Base-by-base conservation (phyloP, 225 moss, liverwort and hornwort species). In the Physcomitrellopsis africana region DNA sequence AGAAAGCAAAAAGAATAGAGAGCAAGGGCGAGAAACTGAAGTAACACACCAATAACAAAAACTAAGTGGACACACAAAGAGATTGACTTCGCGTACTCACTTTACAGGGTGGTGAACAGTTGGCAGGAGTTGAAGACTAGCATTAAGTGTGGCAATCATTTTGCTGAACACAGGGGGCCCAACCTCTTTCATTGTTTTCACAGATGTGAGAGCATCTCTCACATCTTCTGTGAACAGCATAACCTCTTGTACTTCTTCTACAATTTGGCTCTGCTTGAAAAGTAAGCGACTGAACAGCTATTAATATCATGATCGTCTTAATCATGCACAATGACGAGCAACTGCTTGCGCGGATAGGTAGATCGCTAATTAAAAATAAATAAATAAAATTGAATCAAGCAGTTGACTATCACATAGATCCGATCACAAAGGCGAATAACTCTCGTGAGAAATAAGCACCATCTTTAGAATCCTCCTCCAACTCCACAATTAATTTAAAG, bases 141-240 rank as follows among this genome's bases (percentile, higher is more conserved):
- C 82, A 78, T 90, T 92, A 63, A 99, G 84, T 46, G 83, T 86
- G 54, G 93, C 85, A 65, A 92, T 90, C 94, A 99, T 99, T 82
- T 90, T 90, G 82, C 84, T 91, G 77, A 99, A 65, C 16, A 93
- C 94, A 62, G 91, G 72, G 60, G 89, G 87, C 43, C 97, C 97
- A 74, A 92, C 79, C 72, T 94, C 94, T 80, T 86, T 99, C 94
- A 99, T 94, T 48, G 83, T 69, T 81, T 69, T 94, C 16, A 99
- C 91, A 45, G 97, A 83, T 42, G 83, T 82, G 46, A 94, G 86
- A 56, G 97, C 91, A 78, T 99, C 97, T 70, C 79, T 94, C 65
- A 92, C 91, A 85, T 99, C 91, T 79, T 94, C 88, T 1, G 97
- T 86, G 44, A 72, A 89, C 73, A 85, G 67, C 61, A 89, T 78